Evolutionary conservation across 208 protist genomes (phyloP).

Genomic region (Acanthamoeba sp.): DNA sequence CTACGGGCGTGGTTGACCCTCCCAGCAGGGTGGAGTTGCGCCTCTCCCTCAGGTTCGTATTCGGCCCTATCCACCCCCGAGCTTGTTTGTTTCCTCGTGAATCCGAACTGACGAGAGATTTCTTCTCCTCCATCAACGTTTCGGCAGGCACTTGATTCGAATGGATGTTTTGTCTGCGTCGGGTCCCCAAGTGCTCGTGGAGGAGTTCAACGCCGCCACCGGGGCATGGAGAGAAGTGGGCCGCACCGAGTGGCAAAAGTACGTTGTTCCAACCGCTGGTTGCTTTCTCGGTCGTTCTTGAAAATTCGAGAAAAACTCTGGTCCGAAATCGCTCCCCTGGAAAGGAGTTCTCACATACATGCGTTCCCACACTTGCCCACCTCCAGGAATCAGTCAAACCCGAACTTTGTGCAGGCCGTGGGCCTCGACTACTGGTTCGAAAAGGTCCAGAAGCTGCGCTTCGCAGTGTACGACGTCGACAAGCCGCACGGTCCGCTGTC

Average conservation of each 20-base stretch:
- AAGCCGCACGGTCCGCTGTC: neutral
- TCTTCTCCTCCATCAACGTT: too few relatives aligned
- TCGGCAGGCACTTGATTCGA: neutral
- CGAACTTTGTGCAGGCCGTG: neutral
- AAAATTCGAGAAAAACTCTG: too few relatives aligned
- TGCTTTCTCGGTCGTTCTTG: too few relatives aligned
- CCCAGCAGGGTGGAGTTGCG: conserved; percentile 23
- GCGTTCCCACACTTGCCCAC: neutral
- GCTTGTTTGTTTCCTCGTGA: too few relatives aligned
- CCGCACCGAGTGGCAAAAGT: neutral
- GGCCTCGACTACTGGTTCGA: conserved; percentile 46
- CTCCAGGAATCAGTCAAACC: neutral
- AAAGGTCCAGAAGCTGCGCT: conserved; percentile 28
- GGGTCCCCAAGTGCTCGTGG: neutral
- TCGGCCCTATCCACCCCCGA: neutral
- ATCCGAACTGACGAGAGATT: too few relatives aligned
- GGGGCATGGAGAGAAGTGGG: neutral
- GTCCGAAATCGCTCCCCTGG: too few relatives aligned
- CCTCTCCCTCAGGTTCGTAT: neutral
- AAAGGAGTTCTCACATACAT: too few relatives aligned
- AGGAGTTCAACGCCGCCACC: neutral
- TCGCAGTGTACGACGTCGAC: conserved; percentile 33
- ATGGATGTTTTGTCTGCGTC: conserved; percentile 17
- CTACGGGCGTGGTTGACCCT: too few relatives aligned
- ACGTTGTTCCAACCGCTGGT: too few relatives aligned